A percentile compares a stretch with the other conserved stretches of the same genome.
phyloP scores from a whole-genome alignment of 306 rosid genomes.

The Pyrus betulifolia region DNA sequence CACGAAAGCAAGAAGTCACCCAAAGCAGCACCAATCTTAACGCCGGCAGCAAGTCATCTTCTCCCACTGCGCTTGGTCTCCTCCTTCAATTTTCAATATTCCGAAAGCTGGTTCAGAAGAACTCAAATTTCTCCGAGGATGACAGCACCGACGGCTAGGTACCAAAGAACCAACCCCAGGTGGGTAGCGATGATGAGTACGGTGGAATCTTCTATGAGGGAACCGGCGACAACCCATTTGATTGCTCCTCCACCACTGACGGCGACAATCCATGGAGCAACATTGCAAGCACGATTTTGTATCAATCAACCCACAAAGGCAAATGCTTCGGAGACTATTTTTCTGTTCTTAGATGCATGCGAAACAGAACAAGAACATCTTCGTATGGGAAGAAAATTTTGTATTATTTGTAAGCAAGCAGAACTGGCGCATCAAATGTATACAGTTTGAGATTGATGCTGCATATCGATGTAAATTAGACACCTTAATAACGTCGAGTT shows the following conservation, averaged over 20 bases:
- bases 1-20: slow-evolving; percentile 27
- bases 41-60: slow-evolving; percentile 32
- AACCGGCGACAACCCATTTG: slow-evolving; percentile 36
- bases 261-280: slow-evolving; percentile 5
- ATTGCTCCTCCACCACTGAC: slow-evolving; percentile 23
- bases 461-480: not conserved
- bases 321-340: not conserved
- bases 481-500: not conserved
- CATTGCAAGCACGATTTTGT: slow-evolving; percentile 6
- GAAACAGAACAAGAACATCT: not conserved
- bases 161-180: slow-evolving; percentile 25
- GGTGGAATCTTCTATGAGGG: slow-evolving; percentile 42
- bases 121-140: slow-evolving; percentile 34
- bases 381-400: not conserved
- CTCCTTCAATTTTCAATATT: slow-evolving; percentile 61
- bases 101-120: slow-evolving; percentile 59
- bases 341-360: not conserved
- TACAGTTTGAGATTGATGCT: not conserved
- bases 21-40: slow-evolving; percentile 15
- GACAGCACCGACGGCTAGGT: slow-evolving; percentile 47
- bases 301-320: not conserved
- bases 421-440: not conserved
- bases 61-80: slow-evolving; percentile 63
- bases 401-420: not conserved
- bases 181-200: slow-evolving; percentile 32